These are phyloP conservation scores for Narthecium ossifragum DNA, from an alignment of 106 monocot genomes.

Conservation along the genomic window DNA sequence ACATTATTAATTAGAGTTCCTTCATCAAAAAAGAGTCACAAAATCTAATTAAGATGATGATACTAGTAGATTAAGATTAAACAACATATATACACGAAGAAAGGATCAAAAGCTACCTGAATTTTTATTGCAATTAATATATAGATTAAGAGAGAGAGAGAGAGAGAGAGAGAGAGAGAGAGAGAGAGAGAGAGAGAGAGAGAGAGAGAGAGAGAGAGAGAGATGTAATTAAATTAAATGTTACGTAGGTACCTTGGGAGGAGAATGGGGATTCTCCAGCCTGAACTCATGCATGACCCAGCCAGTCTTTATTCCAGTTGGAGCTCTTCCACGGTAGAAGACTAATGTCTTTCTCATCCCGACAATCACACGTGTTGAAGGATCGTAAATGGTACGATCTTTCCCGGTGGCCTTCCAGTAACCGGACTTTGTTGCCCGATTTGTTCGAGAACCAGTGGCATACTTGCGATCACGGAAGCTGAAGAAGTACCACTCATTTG, in stretches of 20 bases:
- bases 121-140: no score
- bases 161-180: no score
- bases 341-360: conserved; percentile 75
- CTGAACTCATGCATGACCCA: conserved; percentile 81
- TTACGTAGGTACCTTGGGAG: conserved; percentile 35
- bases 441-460: conserved; percentile 51
- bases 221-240: neutral
- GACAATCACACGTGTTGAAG: conserved; percentile 19
- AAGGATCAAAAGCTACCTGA: no score
- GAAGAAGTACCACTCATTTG: conserved; percentile 82
- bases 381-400: conserved; percentile 28
- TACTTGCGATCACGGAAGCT: conserved; percentile 78
- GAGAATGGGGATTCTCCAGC: conserved; percentile 33
- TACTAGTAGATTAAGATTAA: no score
- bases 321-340: conserved; percentile 63
- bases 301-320: conserved; percentile 37
- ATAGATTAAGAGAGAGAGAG: no score
- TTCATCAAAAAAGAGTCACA: no score
- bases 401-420: conserved; percentile 75
- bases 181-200: no score
- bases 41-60: no score
- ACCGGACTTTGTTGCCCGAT: conserved; percentile 55
- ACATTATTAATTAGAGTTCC: no score
- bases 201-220: no score
- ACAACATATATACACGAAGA: no score